phyloP scores from a whole-genome alignment of 2,329 filamentous ascomycete species.

The Leptosphaerulina australis region DNA sequence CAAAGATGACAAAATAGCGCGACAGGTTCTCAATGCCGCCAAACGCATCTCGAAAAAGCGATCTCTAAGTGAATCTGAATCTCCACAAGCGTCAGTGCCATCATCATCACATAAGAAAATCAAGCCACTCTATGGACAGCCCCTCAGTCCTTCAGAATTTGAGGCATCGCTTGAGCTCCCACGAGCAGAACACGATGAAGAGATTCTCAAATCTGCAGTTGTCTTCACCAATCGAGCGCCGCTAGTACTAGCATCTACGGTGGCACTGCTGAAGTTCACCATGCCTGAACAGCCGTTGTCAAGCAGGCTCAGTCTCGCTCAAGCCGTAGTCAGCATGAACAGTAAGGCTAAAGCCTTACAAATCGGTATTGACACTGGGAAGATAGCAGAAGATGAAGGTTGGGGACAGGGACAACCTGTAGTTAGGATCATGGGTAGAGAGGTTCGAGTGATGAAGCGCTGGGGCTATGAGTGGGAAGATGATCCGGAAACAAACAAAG shows the following conservation, averaged over 20 bases:
- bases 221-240: constrained; percentile 82
- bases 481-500: neutral
- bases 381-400: constrained; percentile 70
- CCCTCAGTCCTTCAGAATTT: constrained; percentile 59
- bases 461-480: constrained; percentile 66
- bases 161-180: constrained; percentile 69
- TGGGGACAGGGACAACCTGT: constrained; percentile 78
- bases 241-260: constrained; percentile 78
- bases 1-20: constrained; percentile 60
- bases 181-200: constrained; percentile 60
- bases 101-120: constrained; percentile 47
- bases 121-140: constrained; percentile 39
- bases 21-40: constrained; percentile 63
- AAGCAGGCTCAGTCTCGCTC: constrained; percentile 80
- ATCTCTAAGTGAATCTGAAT: constrained; percentile 42
- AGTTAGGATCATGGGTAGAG: constrained; percentile 73
- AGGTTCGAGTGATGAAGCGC: constrained; percentile 76
- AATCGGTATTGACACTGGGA: constrained; percentile 71
- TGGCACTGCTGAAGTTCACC: constrained; percentile 74
- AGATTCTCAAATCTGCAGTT: constrained; percentile 62
- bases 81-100: constrained; percentile 17
- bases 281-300: constrained; percentile 86
- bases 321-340: constrained; percentile 83
- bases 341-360: constrained; percentile 77
- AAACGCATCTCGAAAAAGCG: constrained; percentile 64